Evolutionary conservation across 805 yeast species (phyloP).

Genomic region (Millerago galiae): DNA sequence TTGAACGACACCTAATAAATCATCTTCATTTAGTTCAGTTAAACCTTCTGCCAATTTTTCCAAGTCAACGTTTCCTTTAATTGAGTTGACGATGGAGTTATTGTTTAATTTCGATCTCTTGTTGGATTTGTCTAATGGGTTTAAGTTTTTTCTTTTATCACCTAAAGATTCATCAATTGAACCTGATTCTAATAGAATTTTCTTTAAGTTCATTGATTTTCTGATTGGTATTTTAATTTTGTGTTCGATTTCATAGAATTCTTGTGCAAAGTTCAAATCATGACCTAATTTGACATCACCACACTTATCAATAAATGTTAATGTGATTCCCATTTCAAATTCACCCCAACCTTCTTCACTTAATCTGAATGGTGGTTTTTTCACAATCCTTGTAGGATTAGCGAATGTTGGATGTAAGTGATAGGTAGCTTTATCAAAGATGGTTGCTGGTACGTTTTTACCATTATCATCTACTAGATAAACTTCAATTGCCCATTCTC

Average conservation of each 20-base stretch:
- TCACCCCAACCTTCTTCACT: constrained; percentile 99
- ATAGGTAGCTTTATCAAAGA: constrained; percentile 90
- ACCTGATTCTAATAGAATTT: constrained; percentile 80
- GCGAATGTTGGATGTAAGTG: constrained; percentile 92
- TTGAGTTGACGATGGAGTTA: constrained; percentile 35
- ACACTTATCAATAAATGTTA: constrained; percentile 73
- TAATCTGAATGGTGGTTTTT: constrained; percentile 78
- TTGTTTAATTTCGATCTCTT: constrained; percentile 22
- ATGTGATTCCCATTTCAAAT: constrained; percentile 77
- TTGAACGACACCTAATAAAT: constrained; percentile 88
- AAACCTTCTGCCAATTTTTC: constrained; percentile 88
- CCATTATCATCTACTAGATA: constrained; percentile 73
- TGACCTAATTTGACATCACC: constrained; percentile 86
- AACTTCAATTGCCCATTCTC: constrained; percentile 85
- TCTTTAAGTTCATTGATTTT: constrained; percentile 57
- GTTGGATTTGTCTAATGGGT: constrained; percentile 14
- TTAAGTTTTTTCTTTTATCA: constrained; percentile 33
- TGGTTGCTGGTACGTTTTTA: constrained; percentile 73
- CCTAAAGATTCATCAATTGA: constrained; percentile 30
- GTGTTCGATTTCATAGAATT: constrained; percentile 73
- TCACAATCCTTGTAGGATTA: constrained; percentile 77
- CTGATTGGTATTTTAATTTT: constrained; percentile 67
- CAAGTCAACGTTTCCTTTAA: constrained; percentile 75
- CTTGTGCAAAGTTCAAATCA: constrained; percentile 80
- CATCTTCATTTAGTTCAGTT: constrained; percentile 86